Base-by-base conservation (phyloP, 441 rosid species). In the Capsella rubella region DNA sequence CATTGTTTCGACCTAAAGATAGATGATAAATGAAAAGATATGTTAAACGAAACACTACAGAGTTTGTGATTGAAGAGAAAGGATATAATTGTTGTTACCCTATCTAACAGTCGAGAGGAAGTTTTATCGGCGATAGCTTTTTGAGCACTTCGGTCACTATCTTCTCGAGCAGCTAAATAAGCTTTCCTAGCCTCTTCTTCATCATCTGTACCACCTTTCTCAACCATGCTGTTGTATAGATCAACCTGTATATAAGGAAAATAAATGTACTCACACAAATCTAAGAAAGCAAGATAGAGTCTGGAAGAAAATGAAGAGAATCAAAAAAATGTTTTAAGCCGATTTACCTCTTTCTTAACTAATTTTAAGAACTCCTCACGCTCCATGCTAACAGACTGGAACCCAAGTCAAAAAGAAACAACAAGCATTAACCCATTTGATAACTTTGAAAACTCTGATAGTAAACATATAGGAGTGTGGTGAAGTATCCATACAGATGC, bases 311-410 rank as follows among this genome's bases (percentile, higher is more conserved):
- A 50, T 15, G 40, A 0, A 6, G 52, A 31, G 16, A 69, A 62
- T 11, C 1, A 0, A 40, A 10, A 10, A 47, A 10, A 16, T 0
- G 18, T 3, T 58, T 34, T 3, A 46, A 0, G 21, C 6, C 37
- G 28, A 64, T 56, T 50, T 87, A 90, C 96, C 98, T 93, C 98
- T 78, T 90, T 86, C 31, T 86, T 88, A 39, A 91, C 98, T 62
- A 91, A 87, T 76, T 85, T 84, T 73, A 93, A 82, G 77, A 91
- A 93, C 85, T 88, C 98, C 79, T 93, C 97, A 63, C 98, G 94
- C 85, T 93, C 98, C 84, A 86, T 79, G 83, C 96, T 93, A 47
- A 93, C 97, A 8, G 97, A 88, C 97, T 91, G 87, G 53, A 82
- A 76, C 37, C 61, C 32, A 56, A 45, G 72, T 66, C 51, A 79